Conservation (phyloP, 306 rosid species). For the Crataegus laevigata region DNA sequence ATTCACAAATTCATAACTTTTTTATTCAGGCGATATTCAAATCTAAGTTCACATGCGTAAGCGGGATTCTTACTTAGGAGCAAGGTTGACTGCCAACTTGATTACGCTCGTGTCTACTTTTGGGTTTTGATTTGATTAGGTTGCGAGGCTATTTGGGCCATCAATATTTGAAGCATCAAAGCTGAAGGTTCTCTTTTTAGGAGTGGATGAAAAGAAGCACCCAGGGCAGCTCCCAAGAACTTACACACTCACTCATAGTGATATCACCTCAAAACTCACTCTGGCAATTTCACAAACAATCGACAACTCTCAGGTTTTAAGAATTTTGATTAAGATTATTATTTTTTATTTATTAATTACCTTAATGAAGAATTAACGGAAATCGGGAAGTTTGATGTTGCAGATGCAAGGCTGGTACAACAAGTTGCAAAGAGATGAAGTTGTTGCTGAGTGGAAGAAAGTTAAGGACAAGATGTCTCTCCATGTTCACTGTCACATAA, state of each 20-base stretch:
- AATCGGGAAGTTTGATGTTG: conserved; percentile 11
- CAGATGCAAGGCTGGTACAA: conserved; percentile 97
- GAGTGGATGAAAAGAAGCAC: conserved; percentile 78
- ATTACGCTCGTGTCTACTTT: too few species aligned
- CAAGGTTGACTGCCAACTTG: too few species aligned
- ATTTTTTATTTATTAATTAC: not conserved
- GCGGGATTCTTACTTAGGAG: not conserved
- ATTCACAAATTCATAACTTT: not conserved
- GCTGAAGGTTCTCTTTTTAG: conserved; percentile 74
- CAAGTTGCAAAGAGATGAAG: conserved; percentile 87
- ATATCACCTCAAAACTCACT: conserved; percentile 74
- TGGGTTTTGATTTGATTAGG: conserved; percentile 28
- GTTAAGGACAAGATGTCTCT: conserved; percentile 77
- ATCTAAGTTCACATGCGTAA: not conserved
- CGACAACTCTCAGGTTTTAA: conserved; percentile 62
- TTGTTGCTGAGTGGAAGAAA: conserved; percentile 89
- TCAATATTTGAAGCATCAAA: conserved; percentile 91
- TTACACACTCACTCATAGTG: conserved; percentile 84
- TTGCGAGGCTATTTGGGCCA: conserved; percentile 84
- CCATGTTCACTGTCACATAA: conserved; percentile 91
- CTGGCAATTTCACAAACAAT: conserved; percentile 81
- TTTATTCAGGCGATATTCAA: not conserved
- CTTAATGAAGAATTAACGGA: not conserved
- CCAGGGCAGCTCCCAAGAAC: conserved; percentile 83
- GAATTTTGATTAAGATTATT: not conserved